Percentiles rank a stretch among this genome's conserved stretches.
Conservation (phyloP, 495 filamentous ascomycete species). For the Aspergillus sclerotioniger region DNA sequence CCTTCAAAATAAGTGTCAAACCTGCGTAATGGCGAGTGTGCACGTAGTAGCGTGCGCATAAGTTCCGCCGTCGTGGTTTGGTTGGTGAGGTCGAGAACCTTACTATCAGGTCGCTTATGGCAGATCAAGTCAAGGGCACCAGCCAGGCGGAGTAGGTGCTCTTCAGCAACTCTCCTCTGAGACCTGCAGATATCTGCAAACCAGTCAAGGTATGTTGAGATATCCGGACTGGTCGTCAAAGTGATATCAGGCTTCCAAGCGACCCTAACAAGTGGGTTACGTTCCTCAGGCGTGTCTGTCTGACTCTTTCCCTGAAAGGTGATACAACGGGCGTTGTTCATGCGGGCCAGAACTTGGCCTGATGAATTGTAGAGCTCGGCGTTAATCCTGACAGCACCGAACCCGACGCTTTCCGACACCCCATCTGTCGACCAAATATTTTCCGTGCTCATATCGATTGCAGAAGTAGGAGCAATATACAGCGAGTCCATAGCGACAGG, state of each 20-base stretch:
- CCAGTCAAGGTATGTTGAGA: not conserved
- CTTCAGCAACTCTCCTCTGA: not conserved
- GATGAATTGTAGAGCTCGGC: not conserved
- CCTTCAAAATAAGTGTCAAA: not conserved
- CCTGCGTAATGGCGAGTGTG: not conserved
- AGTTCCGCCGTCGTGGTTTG: not conserved
- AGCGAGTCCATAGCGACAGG: not conserved
- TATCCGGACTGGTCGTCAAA: not conserved
- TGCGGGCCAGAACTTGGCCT: not conserved
- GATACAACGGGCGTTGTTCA: not conserved
- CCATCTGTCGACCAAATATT: not conserved
- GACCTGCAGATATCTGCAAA: not conserved
- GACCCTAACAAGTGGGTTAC: constrained; percentile 23
- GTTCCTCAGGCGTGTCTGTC: not conserved
- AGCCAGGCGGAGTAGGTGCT: constrained; percentile 3
- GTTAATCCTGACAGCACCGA: not conserved
- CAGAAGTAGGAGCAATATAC: not conserved
- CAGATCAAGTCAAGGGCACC: constrained; percentile 2
- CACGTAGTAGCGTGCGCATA: not conserved
- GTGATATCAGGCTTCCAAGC: constrained; percentile 38
- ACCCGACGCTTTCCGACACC: not conserved
- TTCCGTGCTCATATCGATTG: not conserved
- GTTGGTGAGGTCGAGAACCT: constrained; percentile 1
- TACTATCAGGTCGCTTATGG: not conserved
- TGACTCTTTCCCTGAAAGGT: not conserved